These are phyloP conservation scores for Pestalotiopsis sp. DNA, from an alignment of 2,329 filamentous ascomycete genomes.

Conservation along the genomic window DNA sequence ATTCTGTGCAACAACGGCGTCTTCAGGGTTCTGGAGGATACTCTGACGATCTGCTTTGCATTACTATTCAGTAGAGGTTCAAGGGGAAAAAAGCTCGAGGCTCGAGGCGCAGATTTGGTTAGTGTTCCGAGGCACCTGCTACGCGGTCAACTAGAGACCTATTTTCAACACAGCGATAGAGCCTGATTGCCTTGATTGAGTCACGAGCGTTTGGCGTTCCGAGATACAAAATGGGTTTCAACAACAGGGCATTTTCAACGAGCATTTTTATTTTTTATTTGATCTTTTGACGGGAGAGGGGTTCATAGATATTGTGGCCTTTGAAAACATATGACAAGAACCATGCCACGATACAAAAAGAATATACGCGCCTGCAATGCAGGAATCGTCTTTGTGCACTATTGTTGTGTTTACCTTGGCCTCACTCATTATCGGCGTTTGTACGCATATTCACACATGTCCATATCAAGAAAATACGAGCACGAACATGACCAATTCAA, in stretches of 20 bases:
- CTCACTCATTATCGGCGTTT: not conserved
- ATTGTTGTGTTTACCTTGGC: not conserved
- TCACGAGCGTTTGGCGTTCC: constrained; percentile 5
- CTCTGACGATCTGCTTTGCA: not conserved
- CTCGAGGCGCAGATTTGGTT: not conserved
- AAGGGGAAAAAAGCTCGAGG: not conserved
- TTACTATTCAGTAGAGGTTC: not conserved
- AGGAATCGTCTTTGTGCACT: not conserved
- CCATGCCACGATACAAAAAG: no score
- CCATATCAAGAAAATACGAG: not conserved
- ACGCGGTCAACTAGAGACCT: constrained; percentile 11
- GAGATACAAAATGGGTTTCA: constrained; percentile 11
- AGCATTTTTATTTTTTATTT: not conserved
- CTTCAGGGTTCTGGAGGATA: not conserved
- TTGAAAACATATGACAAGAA: not conserved
- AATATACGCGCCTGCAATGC: no score
- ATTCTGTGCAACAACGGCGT: not conserved
- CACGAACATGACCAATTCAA: not conserved
- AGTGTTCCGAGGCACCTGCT: not conserved
- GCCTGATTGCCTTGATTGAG: not conserved
- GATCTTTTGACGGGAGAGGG: not conserved
- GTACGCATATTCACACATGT: not conserved
- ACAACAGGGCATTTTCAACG: constrained; percentile 10
- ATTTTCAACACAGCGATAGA: constrained; percentile 12
- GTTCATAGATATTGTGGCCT: not conserved